phyloP scores from a whole-genome alignment of 495 filamentous ascomycete genomes.

The Amorphotheca resinae region DNA sequence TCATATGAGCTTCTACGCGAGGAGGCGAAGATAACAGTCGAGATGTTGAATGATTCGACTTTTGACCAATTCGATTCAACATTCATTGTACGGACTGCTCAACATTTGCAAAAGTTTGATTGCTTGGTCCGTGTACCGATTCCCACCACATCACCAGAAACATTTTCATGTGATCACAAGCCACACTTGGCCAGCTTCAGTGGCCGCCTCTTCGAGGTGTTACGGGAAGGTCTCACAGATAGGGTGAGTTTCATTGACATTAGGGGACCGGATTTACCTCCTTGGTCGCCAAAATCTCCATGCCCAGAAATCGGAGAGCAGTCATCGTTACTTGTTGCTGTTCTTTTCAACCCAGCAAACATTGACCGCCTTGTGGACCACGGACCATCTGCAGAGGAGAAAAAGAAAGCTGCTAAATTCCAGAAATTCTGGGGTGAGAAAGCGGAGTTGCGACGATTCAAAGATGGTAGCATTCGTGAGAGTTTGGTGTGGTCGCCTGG shows the following conservation, averaged over 20 bases:
- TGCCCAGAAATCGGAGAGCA: slow-evolving; percentile 15
- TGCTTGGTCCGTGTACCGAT: slow-evolving; percentile 30
- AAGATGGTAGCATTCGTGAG: slow-evolving; percentile 60
- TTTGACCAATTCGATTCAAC: slow-evolving; percentile 71
- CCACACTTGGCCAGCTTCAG: slow-evolving; percentile 14
- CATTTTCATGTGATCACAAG: slow-evolving; percentile 7
- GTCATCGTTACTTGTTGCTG: slow-evolving; percentile 42
- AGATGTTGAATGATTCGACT: slow-evolving; percentile 58
- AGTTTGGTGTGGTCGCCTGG: slow-evolving; percentile 70
- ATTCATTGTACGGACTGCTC: slow-evolving; percentile 63
- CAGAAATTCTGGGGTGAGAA: slow-evolving; percentile 69
- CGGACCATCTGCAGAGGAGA: slow-evolving; percentile 73
- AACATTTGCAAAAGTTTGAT: slow-evolving; percentile 62
- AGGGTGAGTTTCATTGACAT: slow-evolving; percentile 56
- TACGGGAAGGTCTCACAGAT: slow-evolving; percentile 61
- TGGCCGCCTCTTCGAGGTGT: slow-evolving; percentile 40
- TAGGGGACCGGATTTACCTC: slow-evolving; percentile 23
- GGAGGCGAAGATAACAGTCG: slow-evolving; percentile 57
- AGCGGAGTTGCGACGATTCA: slow-evolving; percentile 61
- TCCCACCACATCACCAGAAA: not conserved
- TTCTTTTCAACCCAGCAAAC: slow-evolving; percentile 60
- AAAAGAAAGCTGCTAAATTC: slow-evolving; percentile 51
- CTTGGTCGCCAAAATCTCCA: slow-evolving; percentile 30
- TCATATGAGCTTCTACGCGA: slow-evolving; percentile 58
- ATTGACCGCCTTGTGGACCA: slow-evolving; percentile 66